Conservation (phyloP, 202 grass and related monocot genomes). For the Panicum virgatum region DNA sequence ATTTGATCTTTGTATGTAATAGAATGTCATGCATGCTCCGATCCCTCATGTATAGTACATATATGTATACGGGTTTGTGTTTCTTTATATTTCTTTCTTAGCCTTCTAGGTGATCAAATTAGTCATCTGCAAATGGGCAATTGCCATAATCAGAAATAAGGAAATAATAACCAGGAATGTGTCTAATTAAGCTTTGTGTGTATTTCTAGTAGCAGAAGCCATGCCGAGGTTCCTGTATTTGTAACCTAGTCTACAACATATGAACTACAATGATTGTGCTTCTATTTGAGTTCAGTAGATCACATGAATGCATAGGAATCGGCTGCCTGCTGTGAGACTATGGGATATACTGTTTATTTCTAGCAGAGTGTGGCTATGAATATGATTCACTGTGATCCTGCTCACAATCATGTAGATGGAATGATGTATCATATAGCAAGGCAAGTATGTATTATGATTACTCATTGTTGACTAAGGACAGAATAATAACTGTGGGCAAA, state of each 20-base stretch:
- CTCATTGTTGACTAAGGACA: not conserved
- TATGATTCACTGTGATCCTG: conserved; percentile 1
- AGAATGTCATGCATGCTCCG: not conserved
- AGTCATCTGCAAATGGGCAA: not conserved
- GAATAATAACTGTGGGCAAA: not conserved
- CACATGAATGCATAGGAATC: not conserved
- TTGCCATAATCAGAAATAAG: not conserved
- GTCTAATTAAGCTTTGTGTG: not conserved
- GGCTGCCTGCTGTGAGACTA: not conserved
- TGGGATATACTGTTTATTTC: not conserved
- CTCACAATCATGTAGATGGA: not conserved
- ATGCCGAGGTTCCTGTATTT: not conserved
- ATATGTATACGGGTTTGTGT: not conserved
- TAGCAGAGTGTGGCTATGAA: not conserved
- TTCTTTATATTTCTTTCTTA: not conserved
- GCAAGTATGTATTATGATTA: not conserved
- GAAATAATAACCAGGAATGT: not conserved
- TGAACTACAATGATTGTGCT: not conserved
- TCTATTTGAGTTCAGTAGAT: not conserved
- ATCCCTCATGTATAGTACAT: not conserved
- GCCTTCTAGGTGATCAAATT: not conserved
- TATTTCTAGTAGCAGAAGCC: not conserved
- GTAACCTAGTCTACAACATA: not conserved
- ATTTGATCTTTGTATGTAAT: not conserved
- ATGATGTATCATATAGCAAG: not conserved